Percentiles rank a stretch among this genome's conserved stretches.
Conservation (phyloP, 768 basidiomycete species). For the Baorangia bicolor region DNA sequence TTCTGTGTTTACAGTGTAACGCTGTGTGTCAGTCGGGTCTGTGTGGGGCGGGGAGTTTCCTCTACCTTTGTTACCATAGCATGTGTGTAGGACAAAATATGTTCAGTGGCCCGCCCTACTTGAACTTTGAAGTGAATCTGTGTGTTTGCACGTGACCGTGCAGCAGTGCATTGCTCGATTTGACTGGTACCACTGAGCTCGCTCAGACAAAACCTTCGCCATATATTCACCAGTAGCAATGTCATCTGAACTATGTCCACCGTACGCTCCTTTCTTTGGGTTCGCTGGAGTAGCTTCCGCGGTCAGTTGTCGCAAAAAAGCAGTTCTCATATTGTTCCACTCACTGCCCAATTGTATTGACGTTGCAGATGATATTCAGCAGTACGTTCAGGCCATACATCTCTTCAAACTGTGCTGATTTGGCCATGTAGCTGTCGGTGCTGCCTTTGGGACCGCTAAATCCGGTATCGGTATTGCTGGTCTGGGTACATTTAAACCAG, state of each 20-base stretch:
- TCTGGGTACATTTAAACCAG: slow-evolving; percentile 89
- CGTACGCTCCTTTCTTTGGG: slow-evolving; percentile 97
- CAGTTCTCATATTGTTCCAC: background rate
- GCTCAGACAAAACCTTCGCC: background rate
- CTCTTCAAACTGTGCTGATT: slow-evolving; percentile 10
- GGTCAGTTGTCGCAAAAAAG: slow-evolving; percentile 46
- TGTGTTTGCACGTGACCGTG: slow-evolving; percentile 14
- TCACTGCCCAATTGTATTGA: slow-evolving; percentile 6
- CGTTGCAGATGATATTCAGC: slow-evolving; percentile 88
- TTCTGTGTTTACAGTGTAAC: too few species aligned
- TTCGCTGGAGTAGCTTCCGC: slow-evolving; percentile 95
- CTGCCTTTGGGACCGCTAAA: slow-evolving; percentile 95
- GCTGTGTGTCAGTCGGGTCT: too few species aligned
- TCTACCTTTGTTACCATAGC: too few species aligned
- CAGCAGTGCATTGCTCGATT: background rate
- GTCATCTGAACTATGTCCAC: slow-evolving; percentile 68
- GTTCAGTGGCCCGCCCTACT: too few species aligned
- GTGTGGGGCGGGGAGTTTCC: too few species aligned
- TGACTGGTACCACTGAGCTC: background rate
- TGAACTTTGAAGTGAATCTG: too few species aligned
- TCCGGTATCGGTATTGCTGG: slow-evolving; percentile 97
- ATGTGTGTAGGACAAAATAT: too few species aligned
- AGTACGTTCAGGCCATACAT: slow-evolving; percentile 56
- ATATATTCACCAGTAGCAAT: slow-evolving; percentile 31
- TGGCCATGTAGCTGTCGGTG: slow-evolving; percentile 69